These are phyloP conservation scores for Rugonectria rugulosa DNA, from an alignment of 2,329 filamentous ascomycete genomes.

Conservation along the genomic window DNA sequence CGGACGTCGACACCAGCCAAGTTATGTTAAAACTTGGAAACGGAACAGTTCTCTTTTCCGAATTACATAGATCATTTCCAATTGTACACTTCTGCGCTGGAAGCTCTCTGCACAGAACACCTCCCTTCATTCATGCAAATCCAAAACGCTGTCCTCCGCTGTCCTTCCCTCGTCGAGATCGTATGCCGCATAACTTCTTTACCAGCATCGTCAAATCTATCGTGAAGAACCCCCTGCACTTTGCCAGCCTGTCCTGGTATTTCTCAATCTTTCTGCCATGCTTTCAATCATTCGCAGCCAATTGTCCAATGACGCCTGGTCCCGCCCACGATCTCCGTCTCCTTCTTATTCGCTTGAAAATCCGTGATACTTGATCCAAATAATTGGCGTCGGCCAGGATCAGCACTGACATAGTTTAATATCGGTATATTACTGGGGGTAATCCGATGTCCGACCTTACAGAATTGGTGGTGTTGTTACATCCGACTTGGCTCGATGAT, in stretches of 20 bases:
- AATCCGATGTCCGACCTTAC: too few species aligned
- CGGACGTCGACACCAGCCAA: too few species aligned
- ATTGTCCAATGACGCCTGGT: background rate
- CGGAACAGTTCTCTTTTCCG: too few species aligned
- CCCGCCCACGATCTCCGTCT: too few species aligned
- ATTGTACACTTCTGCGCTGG: conserved; percentile 6
- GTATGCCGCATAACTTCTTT: conserved; percentile 7
- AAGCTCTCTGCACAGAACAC: conserved; percentile 7
- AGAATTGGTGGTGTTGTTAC: too few species aligned
- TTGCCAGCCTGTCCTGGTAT: conserved; percentile 2
- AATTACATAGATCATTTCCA: background rate
- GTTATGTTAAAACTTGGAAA: too few species aligned
- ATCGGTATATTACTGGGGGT: too few species aligned
- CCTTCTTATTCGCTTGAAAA: too few species aligned
- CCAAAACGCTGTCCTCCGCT: conserved; percentile 17
- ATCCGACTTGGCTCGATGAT: too few species aligned
- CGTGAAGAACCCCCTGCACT: conserved; percentile 4
- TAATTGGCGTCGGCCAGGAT: too few species aligned
- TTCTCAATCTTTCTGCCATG: background rate
- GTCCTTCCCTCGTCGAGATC: conserved; percentile 7
- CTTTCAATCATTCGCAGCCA: background rate
- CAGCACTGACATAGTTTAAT: too few species aligned
- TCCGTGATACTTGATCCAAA: too few species aligned
- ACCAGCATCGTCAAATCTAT: conserved; percentile 11
- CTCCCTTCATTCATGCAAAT: conserved; percentile 16